These are phyloP conservation scores for Mycena polygramma DNA, from an alignment of 768 basidiomycete species.

Conservation along the genomic window DNA sequence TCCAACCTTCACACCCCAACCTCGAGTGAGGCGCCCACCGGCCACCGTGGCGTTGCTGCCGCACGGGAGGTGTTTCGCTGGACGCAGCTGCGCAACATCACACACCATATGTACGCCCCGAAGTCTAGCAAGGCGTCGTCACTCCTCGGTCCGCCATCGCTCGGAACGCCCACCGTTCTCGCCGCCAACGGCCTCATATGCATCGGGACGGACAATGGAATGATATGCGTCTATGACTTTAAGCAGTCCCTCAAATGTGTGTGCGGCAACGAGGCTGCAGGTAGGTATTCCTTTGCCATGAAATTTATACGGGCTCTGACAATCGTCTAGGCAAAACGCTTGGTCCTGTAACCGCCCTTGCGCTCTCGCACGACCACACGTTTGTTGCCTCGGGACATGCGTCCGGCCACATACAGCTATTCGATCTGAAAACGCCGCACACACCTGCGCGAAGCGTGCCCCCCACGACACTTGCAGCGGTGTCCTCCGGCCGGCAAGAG, in stretches of 20 bases:
- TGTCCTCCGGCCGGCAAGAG: constrained; percentile 84
- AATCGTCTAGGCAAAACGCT: constrained; percentile 63
- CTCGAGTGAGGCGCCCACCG: constrained; percentile 40
- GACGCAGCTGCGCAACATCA: constrained; percentile 74
- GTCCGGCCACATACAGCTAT: constrained; percentile 88
- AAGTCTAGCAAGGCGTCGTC: constrained; percentile 70
- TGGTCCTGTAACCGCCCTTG: constrained; percentile 89
- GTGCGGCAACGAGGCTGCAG: constrained; percentile 77
- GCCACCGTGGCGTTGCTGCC: constrained; percentile 36
- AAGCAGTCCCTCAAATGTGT: constrained; percentile 86
- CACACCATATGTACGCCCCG: constrained; percentile 66
- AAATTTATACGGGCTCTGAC: constrained; percentile 36
- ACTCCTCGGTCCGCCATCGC: constrained; percentile 67
- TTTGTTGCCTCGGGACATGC: constrained; percentile 91
- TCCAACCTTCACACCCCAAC: constrained; percentile 58
- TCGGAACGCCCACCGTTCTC: constrained; percentile 83
- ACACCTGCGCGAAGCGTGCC: constrained; percentile 76
- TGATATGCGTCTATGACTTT: constrained; percentile 89
- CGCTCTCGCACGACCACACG: constrained; percentile 94
- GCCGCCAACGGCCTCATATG: constrained; percentile 91
- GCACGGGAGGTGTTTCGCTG: constrained; percentile 80
- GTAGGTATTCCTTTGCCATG: constrained; percentile 53
- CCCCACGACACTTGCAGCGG: constrained; percentile 76
- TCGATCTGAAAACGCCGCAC: constrained; percentile 80
- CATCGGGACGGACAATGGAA: constrained; percentile 86